A percentile compares a stretch with the other conserved stretches of the same genome.
Conservation (phyloP, 148 eudicot genomes). For the Spergularia marina region DNA sequence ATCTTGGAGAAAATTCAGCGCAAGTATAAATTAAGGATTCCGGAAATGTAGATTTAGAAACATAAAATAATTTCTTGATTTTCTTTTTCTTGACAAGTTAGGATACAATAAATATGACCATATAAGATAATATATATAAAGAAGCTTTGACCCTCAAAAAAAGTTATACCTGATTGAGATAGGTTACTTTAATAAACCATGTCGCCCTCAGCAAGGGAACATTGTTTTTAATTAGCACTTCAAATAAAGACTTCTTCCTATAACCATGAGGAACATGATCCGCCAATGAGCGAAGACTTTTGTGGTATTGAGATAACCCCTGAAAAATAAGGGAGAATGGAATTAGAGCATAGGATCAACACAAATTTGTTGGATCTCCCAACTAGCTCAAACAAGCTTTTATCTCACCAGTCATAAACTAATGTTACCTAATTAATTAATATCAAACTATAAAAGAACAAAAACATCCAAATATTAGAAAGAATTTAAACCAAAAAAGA, state of each 20-base stretch:
- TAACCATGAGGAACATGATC: conserved; percentile 91
- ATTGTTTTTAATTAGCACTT: conserved; percentile 83
- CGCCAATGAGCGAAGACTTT: conserved; percentile 81
- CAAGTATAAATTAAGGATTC: neutral
- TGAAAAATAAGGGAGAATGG: conserved; percentile 30
- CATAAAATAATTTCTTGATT: too few species aligned
- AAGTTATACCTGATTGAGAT: conserved; percentile 82
- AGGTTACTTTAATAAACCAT: conserved; percentile 93
- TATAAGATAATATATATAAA: neutral
- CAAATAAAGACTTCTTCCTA: conserved; percentile 70
- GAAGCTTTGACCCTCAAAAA: neutral
- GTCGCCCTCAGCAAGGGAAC: conserved; percentile 96
- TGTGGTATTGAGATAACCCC: conserved; percentile 95
- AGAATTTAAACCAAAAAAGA: too few species aligned
- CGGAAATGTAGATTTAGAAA: neutral
- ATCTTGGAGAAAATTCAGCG: neutral
- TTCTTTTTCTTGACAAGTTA: too few species aligned
- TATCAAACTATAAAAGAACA: neutral
- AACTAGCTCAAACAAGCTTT: conserved; percentile 2
- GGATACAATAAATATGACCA: neutral
- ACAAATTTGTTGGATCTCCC: neutral
- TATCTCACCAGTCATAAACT: neutral
- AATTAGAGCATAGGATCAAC: neutral
- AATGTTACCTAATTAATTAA: neutral
- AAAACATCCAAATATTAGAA: too few species aligned